A percentile compares a stretch with the other conserved stretches of the same genome.
phyloP scores from a whole-genome alignment of 192 early-diverging fungal species.

The Umbelopsis ramanniana region DNA sequence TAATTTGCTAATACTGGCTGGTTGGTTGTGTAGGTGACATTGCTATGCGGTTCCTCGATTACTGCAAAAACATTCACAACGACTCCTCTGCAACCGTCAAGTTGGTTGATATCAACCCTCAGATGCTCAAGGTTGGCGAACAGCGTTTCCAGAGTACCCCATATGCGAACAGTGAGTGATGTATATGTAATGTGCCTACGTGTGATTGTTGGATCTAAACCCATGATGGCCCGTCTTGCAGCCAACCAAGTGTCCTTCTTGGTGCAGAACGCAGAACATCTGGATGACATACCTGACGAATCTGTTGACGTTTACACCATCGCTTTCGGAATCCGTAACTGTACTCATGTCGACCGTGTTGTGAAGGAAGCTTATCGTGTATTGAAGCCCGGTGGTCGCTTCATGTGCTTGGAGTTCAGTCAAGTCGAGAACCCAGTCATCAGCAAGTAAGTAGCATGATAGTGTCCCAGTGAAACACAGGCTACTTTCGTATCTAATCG shows the following conservation, averaged over 20 bases:
- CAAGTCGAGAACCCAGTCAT: slow-evolving; percentile 89
- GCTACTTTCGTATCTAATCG: background rate
- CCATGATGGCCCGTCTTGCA: slow-evolving; percentile 28
- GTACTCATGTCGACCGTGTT: slow-evolving; percentile 89
- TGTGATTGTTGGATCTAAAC: slow-evolving; percentile 24
- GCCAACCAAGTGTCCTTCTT: slow-evolving; percentile 71
- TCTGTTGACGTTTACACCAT: slow-evolving; percentile 95
- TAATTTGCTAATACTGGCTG: background rate
- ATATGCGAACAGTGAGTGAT: slow-evolving; percentile 51
- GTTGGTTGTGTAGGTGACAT: slow-evolving; percentile 73
- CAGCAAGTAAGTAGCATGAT: slow-evolving; percentile 59
- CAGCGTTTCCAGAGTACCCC: slow-evolving; percentile 65
- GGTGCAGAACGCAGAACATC: slow-evolving; percentile 89
- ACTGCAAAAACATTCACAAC: slow-evolving; percentile 71
- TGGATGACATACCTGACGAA: slow-evolving; percentile 72
- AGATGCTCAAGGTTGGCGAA: slow-evolving; percentile 92
- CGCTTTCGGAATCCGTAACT: slow-evolving; percentile 98
- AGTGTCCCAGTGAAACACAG: background rate
- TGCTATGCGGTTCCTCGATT: slow-evolving; percentile 92
- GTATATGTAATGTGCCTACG: slow-evolving; percentile 13
- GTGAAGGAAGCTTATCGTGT: slow-evolving; percentile 91
- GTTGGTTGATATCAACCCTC: slow-evolving; percentile 95
- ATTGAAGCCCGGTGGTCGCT: slow-evolving; percentile 93
- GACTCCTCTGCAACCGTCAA: slow-evolving; percentile 71
- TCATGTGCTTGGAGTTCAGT: slow-evolving; percentile 95